Base-by-base conservation (phyloP, 1,139 yeast species). In the Kodamaea sp. region DNA sequence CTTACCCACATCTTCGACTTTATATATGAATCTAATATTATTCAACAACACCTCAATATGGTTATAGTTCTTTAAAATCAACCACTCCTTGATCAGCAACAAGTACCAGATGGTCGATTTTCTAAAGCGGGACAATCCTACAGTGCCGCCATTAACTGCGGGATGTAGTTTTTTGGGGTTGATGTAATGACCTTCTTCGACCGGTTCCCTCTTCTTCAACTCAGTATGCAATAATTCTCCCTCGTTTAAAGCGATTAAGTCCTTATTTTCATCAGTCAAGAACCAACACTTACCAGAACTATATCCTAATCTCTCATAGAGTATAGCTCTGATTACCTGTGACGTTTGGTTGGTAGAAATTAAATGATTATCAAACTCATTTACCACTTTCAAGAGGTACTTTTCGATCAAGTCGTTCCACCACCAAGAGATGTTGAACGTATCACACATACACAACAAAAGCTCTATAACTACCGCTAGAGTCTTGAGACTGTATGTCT, bases 101-200 rank as follows among this genome's bases (percentile, higher is more conserved):
- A 89, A 58, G 48, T 76, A 73, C 90, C 96, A 90, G 22, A 90
- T 68, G 1, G 88, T 79, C 1, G 92, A 80, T 51, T 87, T 88
- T 37, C 97, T 71, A 34, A 61, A 61, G 37, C 95, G 67, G 1
- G 84, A 74, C 24, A 78, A 53, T 0, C 88, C 89, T 15, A 47
- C 44, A 22, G 71, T 55, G 0, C 68, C 62, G 4, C 66, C 61
- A 38, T 66, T 55, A 22, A 62, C 58, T 3, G 63, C 53, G 9
- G 60, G 57, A 2, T 35, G 28, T n/a, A 73, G 35, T 43, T 78
- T 78, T 22, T 57, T 35, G 2, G 65, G 59, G 42, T 73, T 73
- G 7, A 50, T 48, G 38, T 57, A 66, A 19, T 51, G 53, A 9
- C 70, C 76, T 10, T 60, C 56, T 13, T 56, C 60, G 3, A 26